These are phyloP conservation scores for Colletotrichum simmondsii DNA, from an alignment of 2,329 filamentous ascomycete genomes.

Conservation along the genomic window DNA sequence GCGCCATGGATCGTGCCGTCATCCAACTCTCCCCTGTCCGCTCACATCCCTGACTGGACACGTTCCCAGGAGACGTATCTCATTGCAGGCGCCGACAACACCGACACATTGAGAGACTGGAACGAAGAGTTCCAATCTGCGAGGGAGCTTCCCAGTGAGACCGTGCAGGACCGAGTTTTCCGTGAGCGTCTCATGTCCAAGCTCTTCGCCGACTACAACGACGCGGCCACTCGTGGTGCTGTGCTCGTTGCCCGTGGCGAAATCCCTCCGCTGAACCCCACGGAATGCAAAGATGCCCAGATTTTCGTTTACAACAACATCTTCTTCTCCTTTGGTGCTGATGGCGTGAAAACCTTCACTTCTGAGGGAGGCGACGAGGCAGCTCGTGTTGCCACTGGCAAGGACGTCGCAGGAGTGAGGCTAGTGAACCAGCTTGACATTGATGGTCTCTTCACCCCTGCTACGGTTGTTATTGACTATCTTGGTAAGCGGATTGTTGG, in stretches of 20 bases:
- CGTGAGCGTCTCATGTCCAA: constrained; percentile 93
- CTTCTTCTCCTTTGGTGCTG: constrained; percentile 98
- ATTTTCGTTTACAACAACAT: constrained; percentile 99
- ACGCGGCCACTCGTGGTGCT: constrained; percentile 91
- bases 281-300: constrained; percentile 90
- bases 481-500: constrained; percentile 96
- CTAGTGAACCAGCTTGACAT: constrained; percentile 98
- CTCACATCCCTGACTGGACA: constrained; percentile 85
- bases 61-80: constrained; percentile 94
- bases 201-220: constrained; percentile 97
- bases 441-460: constrained; percentile 91
- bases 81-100: constrained; percentile 90
- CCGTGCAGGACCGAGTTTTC: constrained; percentile 95
- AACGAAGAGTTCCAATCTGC: constrained; percentile 99
- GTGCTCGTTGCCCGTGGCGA: constrained; percentile 93
- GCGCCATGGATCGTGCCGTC: constrained; percentile 91
- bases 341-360: constrained; percentile 96
- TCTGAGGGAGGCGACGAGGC: constrained; percentile 97
- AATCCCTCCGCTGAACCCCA: constrained; percentile 93
- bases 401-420: constrained; percentile 94
- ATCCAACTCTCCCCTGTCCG: constrained; percentile 69
- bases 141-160: constrained; percentile 91
- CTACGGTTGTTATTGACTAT: constrained; percentile 96
- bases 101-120: constrained; percentile 95
- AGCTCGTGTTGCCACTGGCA: constrained; percentile 93